phyloP scores from a whole-genome alignment of 2,329 filamentous ascomycete genomes.

The Chalaropsis ovoidea region DNA sequence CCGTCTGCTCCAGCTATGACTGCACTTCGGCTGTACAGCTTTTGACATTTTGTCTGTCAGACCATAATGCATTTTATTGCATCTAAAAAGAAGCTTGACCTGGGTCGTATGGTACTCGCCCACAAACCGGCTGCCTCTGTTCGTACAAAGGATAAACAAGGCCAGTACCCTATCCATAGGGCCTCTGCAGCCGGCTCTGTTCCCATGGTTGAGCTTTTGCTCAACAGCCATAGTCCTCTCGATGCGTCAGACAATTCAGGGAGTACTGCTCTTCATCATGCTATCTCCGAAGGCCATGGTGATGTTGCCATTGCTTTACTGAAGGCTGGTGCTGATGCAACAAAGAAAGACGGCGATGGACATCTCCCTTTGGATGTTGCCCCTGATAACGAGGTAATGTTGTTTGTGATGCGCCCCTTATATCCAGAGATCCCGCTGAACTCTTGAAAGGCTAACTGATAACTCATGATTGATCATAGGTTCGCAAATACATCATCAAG shows the following conservation, averaged over 20 bases:
- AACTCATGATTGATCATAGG: slow-evolving; percentile 37
- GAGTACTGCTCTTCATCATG: slow-evolving; percentile 82
- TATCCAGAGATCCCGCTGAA: background rate
- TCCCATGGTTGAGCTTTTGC: slow-evolving; percentile 72
- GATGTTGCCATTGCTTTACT: slow-evolving; percentile 75
- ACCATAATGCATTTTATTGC: slow-evolving; percentile 85
- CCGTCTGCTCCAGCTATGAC: background rate
- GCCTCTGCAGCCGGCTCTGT: slow-evolving; percentile 81
- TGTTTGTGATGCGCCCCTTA: too few species aligned
- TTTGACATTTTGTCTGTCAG: slow-evolving; percentile 34
- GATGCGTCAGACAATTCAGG: slow-evolving; percentile 75
- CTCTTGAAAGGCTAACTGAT: background rate
- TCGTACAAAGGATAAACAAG: slow-evolving; percentile 70
- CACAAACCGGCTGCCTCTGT: slow-evolving; percentile 61
- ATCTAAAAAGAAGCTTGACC: slow-evolving; percentile 78
- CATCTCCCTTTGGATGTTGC: slow-evolving; percentile 67
- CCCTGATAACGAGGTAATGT: slow-evolving; percentile 66
- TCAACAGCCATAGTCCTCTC: slow-evolving; percentile 68
- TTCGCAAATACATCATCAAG: slow-evolving; percentile 64
- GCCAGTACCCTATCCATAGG: slow-evolving; percentile 84
- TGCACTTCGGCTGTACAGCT: background rate
- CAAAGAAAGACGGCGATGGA: slow-evolving; percentile 64
- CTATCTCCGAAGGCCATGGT: slow-evolving; percentile 65
- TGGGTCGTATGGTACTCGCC: slow-evolving; percentile 65
- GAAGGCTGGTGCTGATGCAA: slow-evolving; percentile 72